These are phyloP conservation scores for Flammula alnicola DNA, from an alignment of 1,284 basidiomycete genomes.

Conservation along the genomic window DNA sequence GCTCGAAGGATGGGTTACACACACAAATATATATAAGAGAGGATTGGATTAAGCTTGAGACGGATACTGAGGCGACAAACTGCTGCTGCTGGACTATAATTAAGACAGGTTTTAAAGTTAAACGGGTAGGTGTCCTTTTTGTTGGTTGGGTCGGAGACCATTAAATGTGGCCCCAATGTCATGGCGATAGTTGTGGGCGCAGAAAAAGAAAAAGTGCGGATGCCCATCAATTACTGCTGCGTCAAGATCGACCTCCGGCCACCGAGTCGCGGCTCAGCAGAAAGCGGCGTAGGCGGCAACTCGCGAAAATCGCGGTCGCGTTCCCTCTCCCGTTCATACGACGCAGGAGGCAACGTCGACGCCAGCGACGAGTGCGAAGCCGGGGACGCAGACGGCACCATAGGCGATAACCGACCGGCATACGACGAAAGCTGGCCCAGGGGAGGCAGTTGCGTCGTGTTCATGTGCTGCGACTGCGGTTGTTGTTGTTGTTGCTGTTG, in stretches of 20 bases:
- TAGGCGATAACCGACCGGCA: constrained; percentile 43
- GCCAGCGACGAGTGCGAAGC: constrained; percentile 40
- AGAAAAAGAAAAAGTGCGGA: too few relatives aligned
- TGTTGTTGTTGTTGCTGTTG: constrained; percentile 19
- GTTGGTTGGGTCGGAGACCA: too few relatives aligned
- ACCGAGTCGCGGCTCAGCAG: constrained; percentile 38
- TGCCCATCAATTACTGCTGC: constrained; percentile 29
- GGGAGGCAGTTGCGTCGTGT: constrained; percentile 36
- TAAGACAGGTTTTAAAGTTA: constrained; percentile 6
- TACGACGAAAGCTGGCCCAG: constrained; percentile 36
- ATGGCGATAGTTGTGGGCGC: background rate
- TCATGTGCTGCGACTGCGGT: constrained; percentile 23
- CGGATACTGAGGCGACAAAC: background rate
- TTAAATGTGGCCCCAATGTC: background rate
- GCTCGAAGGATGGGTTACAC: too few relatives aligned
- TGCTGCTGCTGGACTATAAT: constrained; percentile 3
- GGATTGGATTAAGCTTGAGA: background rate
- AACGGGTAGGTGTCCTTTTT: background rate
- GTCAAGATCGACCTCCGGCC: constrained; percentile 41
- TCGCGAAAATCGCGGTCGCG: constrained; percentile 36
- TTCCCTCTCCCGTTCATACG: constrained; percentile 58
- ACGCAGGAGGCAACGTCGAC: constrained; percentile 46
- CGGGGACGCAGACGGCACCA: constrained; percentile 38
- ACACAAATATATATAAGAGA: constrained; percentile 6
- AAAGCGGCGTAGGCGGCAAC: constrained; percentile 42